Evolutionary conservation across 441 rosid species (phyloP).

Genomic region (Adansonia madagascariensis): DNA sequence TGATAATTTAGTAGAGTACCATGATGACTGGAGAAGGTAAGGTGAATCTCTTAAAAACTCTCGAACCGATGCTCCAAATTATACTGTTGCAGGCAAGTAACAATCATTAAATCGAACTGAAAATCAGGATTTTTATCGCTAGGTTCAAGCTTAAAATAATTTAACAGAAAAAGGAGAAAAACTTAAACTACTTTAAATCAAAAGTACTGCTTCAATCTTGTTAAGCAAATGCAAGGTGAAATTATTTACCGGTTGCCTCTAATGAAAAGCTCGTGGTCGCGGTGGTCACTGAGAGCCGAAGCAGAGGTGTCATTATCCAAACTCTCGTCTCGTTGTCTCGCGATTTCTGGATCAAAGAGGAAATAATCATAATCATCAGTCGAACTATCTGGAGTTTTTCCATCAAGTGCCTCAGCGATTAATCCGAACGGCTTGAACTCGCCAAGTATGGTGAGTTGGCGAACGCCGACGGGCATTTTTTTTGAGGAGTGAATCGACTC

Average conservation of each 20-base stretch:
- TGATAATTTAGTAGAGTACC: slow-evolving; percentile 40
- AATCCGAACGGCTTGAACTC: slow-evolving; percentile 95
- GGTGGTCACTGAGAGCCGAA: slow-evolving; percentile 41
- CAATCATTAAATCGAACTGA: background rate
- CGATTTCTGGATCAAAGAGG: slow-evolving; percentile 71
- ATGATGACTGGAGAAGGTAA: slow-evolving; percentile 66
- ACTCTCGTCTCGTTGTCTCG: slow-evolving; percentile 50
- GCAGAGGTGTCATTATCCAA: slow-evolving; percentile 42
- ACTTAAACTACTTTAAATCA: background rate
- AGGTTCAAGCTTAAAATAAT: background rate
- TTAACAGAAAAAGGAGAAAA: background rate
- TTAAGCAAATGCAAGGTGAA: slow-evolving; percentile 11
- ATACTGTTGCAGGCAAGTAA: slow-evolving; percentile 49
- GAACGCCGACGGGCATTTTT: slow-evolving; percentile 64
- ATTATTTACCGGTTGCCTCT: slow-evolving; percentile 68
- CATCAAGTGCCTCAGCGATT: slow-evolving; percentile 84
- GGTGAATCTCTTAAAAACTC: slow-evolving; percentile 83
- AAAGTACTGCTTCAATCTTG: slow-evolving; percentile 2
- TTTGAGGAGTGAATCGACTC: slow-evolving; percentile 7
- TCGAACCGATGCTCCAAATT: slow-evolving; percentile 80
- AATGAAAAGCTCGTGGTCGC: slow-evolving; percentile 89
- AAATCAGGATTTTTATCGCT: background rate
- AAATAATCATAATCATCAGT: slow-evolving; percentile 72
- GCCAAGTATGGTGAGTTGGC: slow-evolving; percentile 77
- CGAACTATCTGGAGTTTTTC: slow-evolving; percentile 50